Evolutionary conservation across 73 alveolate genomes (phyloP).

Genomic region (Uronychia setigera): DNA sequence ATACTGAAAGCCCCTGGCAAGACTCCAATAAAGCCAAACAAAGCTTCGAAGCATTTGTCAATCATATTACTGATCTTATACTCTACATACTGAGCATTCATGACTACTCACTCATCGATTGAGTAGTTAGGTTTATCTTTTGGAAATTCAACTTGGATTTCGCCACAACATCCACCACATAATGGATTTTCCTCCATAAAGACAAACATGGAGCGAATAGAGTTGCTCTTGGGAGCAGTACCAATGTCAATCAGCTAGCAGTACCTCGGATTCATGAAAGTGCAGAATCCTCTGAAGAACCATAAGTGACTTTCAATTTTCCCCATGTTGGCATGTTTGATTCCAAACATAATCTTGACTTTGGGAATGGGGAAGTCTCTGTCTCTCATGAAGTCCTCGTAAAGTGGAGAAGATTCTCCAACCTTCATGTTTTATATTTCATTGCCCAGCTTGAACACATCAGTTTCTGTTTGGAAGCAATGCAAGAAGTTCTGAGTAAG

Average conservation of each 20-base stretch:
- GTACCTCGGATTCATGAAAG: constrained; percentile 34
- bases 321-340: constrained; percentile 45
- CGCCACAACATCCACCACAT: constrained; percentile 67
- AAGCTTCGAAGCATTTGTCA: constrained; percentile 57
- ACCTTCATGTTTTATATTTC: not conserved
- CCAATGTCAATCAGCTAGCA: constrained; percentile 57
- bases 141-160: constrained; percentile 52
- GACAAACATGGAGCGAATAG: constrained; percentile 35
- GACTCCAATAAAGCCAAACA: constrained; percentile 52
- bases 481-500: constrained; percentile 33
- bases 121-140: not conserved
- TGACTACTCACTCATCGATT: not conserved
- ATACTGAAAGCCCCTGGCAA: constrained; percentile 71
- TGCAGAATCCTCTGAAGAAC: constrained; percentile 60
- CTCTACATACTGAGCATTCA: constrained; percentile 54
- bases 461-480: constrained; percentile 11
- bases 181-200: constrained; percentile 5
- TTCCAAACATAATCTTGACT: constrained; percentile 29
- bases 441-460: not conserved
- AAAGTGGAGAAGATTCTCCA: not conserved
- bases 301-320: constrained; percentile 60
- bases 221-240: constrained; percentile 30
- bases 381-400: not conserved
- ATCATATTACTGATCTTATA: constrained; percentile 46
- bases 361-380: not conserved